These are phyloP conservation scores for Mortierella claussenii DNA, from an alignment of 192 early-diverging fungal species.

Conservation along the genomic window DNA sequence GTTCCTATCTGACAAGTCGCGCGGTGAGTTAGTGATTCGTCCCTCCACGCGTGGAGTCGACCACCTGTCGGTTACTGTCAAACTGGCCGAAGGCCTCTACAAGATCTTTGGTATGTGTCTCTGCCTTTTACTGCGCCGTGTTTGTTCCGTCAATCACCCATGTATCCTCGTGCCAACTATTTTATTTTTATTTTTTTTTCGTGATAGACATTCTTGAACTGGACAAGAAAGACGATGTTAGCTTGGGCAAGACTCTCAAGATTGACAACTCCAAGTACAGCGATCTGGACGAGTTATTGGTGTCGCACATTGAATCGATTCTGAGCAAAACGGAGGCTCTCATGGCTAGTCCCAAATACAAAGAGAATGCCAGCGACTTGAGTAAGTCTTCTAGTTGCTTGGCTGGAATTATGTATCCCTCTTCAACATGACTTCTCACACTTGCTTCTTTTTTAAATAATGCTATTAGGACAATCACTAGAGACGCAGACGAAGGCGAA, in stretches of 20 bases:
- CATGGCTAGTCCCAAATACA: slow-evolving; percentile 82
- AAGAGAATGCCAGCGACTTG: slow-evolving; percentile 67
- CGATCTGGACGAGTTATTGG: slow-evolving; percentile 94
- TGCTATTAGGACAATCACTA: slow-evolving; percentile 57
- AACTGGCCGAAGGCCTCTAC: slow-evolving; percentile 85
- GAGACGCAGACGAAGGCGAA: slow-evolving; percentile 60
- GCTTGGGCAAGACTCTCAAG: slow-evolving; percentile 73
- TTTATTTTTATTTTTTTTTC: neutral
- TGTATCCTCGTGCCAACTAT: neutral
- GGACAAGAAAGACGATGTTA: slow-evolving; percentile 77
- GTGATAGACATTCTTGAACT: slow-evolving; percentile 73
- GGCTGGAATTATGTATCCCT: neutral
- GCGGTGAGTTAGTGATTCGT: slow-evolving; percentile 87
- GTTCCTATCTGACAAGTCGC: slow-evolving; percentile 70
- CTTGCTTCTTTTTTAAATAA: slow-evolving; percentile 11
- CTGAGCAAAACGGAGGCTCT: slow-evolving; percentile 74
- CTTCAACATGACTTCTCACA: slow-evolving; percentile 11
- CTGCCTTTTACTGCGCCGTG: too few relatives aligned
- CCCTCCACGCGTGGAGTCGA: slow-evolving; percentile 90
- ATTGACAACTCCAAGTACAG: slow-evolving; percentile 77
- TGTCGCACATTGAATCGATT: slow-evolving; percentile 89
- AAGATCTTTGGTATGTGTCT: slow-evolving; percentile 87
- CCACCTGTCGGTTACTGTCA: slow-evolving; percentile 94
- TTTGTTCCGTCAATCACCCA: too few relatives aligned
- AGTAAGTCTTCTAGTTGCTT: slow-evolving; percentile 56